Evolutionary conservation across 2,329 filamentous ascomycete genomes (phyloP).

Genomic region (Fusarium humuli): DNA sequence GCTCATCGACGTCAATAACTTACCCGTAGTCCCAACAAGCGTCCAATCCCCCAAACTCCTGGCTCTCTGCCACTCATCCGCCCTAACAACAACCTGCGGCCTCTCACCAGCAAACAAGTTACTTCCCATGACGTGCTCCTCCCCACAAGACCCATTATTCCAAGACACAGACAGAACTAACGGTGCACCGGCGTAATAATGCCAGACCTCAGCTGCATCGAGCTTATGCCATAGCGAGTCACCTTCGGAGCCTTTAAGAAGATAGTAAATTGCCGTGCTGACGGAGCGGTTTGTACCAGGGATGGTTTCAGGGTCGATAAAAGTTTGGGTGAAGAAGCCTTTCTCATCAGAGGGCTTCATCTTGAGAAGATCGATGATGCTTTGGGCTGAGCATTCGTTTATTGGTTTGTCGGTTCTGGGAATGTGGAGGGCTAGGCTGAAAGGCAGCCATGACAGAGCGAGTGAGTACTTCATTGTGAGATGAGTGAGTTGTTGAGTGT

Average conservation of each 20-base stretch:
- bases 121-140: conserved; percentile 11
- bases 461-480: conserved; percentile 4
- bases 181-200: conserved; percentile 65
- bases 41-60: conserved; percentile 25
- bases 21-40: conserved; percentile 33
- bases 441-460: conserved; percentile 1
- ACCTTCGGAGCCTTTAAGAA: conserved; percentile 58
- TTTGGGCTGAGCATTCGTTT: conserved; percentile 49
- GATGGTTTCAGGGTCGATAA: conserved; percentile 52
- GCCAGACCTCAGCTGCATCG: conserved; percentile 63
- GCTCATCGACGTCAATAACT: not conserved
- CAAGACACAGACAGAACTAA: conserved; percentile 58
- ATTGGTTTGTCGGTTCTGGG: not conserved
- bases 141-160: conserved; percentile 54
- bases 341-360: conserved; percentile 61
- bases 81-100: conserved; percentile 20
- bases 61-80: conserved; percentile 24
- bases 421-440: conserved; percentile 8
- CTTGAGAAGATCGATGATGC: conserved; percentile 57
- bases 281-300: conserved; percentile 52
- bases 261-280: conserved; percentile 65
- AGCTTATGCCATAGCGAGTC: conserved; percentile 62
- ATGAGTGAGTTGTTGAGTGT: too few relatives aligned
- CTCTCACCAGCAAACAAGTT: conserved; percentile 17
- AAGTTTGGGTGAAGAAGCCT: conserved; percentile 62